These are phyloP conservation scores for Cladophialophora exuberans DNA, from an alignment of 2,329 filamentous ascomycete genomes.

Conservation along the genomic window DNA sequence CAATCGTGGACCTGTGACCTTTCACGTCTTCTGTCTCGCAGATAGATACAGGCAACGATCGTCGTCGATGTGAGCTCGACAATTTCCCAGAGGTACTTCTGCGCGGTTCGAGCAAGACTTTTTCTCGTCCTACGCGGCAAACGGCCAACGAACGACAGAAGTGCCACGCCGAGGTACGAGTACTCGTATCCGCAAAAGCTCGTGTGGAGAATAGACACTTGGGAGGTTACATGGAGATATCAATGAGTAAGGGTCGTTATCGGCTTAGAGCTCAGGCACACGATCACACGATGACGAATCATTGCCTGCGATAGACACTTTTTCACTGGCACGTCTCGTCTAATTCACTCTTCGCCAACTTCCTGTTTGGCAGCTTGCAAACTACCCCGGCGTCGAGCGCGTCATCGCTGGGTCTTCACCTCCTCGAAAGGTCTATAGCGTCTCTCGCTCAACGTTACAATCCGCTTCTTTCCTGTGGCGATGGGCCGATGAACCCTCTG, in stretches of 20 bases:
- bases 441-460: slow-evolving; percentile 2
- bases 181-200: slow-evolving; percentile 11
- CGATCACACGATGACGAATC: slow-evolving; percentile 14
- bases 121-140: background rate
- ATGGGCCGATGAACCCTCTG: too few relatives aligned
- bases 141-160: background rate
- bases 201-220: slow-evolving; percentile 4
- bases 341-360: background rate
- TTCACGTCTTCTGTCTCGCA: background rate
- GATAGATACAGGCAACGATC: background rate
- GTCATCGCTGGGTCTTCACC: slow-evolving; percentile 5
- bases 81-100: background rate
- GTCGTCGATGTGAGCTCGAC: background rate
- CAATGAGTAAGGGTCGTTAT: slow-evolving; percentile 1
- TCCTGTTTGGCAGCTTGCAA: background rate
- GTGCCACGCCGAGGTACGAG: too few relatives aligned
- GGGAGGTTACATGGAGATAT: slow-evolving; percentile 12
- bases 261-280: slow-evolving; percentile 10
- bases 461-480: background rate
- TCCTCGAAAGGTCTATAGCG: slow-evolving; percentile 2
- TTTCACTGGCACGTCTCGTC: background rate
- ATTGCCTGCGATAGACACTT: background rate
- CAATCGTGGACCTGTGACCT: background rate
- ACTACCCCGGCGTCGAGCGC: background rate
- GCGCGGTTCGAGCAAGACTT: background rate